Conservation (phyloP, 495 filamentous ascomycete species). For the Glarea lozoyensis region DNA sequence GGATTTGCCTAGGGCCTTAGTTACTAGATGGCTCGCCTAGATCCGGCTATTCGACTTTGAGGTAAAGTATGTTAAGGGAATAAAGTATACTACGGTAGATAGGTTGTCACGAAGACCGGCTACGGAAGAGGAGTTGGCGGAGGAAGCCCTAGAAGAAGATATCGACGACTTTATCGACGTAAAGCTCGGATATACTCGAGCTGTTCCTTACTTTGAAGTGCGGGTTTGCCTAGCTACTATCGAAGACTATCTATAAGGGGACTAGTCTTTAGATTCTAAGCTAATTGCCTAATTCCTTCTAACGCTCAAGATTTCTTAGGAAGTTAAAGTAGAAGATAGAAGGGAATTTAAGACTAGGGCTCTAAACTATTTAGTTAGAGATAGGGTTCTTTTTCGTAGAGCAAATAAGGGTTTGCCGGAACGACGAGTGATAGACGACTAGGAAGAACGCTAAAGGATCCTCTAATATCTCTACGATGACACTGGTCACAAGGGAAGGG, state of each 20-base stretch:
- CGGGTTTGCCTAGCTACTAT: neutral
- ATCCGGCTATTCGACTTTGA: slow-evolving; percentile 7
- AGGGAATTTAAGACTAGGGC: neutral
- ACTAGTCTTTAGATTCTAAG: neutral
- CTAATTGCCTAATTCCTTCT: neutral
- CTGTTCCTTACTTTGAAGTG: neutral
- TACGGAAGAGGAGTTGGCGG: neutral
- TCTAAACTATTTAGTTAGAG: neutral
- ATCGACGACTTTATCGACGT: neutral
- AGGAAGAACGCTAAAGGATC: neutral
- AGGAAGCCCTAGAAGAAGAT: neutral
- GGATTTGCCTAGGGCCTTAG: slow-evolving; percentile 1
- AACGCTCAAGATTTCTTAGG: neutral
- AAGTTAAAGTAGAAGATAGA: neutral
- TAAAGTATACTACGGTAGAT: neutral
- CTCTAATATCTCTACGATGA: neutral
- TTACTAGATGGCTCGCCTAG: slow-evolving; percentile 5
- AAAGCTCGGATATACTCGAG: neutral
- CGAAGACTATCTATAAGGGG: neutral
- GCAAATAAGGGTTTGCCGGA: neutral
- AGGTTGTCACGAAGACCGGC: neutral
- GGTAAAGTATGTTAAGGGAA: neutral
- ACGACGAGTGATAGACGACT: neutral
- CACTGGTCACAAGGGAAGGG: neutral
- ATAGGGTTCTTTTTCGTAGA: neutral